Conservation (phyloP, 2,329 filamentous ascomycete genomes). For the Colletotrichum scovillei region DNA sequence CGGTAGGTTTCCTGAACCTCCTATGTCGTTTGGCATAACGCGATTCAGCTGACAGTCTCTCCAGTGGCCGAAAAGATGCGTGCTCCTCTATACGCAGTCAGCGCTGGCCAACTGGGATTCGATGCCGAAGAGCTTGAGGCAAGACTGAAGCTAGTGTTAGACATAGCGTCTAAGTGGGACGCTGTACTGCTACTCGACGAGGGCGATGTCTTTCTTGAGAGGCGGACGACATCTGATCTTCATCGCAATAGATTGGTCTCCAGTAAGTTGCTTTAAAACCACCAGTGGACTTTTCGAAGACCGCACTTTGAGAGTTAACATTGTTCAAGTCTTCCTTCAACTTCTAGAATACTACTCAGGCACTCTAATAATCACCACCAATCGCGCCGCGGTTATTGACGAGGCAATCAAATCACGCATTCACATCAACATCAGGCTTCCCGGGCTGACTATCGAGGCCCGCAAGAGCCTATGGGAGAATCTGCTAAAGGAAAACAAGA, state of each 20-base stretch:
- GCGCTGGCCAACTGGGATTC: too few species aligned
- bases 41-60: conserved; percentile 44
- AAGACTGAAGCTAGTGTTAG: conserved; percentile 24
- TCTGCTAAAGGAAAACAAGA: conserved; percentile 39
- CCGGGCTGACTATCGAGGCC: conserved; percentile 41
- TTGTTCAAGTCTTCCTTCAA: conserved; percentile 41
- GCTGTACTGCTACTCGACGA: conserved; percentile 45
- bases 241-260: conserved; percentile 30
- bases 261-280: conserved; percentile 19
- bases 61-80: conserved; percentile 37
- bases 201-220: conserved; percentile 40
- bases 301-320: background rate
- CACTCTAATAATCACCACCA: conserved; percentile 46
- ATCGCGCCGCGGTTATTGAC: conserved; percentile 44
- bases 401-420: conserved; percentile 46
- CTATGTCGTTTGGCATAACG: background rate
- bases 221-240: conserved; percentile 33
- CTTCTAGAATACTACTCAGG: conserved; percentile 45
- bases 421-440: conserved; percentile 44
- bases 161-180: conserved; percentile 37
- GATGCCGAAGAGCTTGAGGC: conserved; percentile 31
- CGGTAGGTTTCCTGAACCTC: background rate
- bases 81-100: background rate
- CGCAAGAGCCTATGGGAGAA: conserved; percentile 43
- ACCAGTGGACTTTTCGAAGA: background rate